Evolutionary conservation across 148 eudicot species (phyloP), one percentile per base, ranked within the genome.

Genomic region (Amaranthus cruentus): DNA sequence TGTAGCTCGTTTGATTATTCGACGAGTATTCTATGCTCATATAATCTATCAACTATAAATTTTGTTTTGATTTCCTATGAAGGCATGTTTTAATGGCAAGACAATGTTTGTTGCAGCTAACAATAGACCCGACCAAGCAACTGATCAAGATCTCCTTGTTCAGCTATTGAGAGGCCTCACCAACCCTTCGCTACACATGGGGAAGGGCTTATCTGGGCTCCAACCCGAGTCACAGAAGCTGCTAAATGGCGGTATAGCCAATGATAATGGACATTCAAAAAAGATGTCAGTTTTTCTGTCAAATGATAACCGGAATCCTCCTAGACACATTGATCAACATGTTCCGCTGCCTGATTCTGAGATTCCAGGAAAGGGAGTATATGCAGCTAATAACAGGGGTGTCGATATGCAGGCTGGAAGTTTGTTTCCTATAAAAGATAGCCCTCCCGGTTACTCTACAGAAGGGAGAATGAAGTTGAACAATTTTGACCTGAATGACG

Each of bases 401-500:
- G 72, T 63, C 38, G 65, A 65, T 47, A 50, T 69, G 71, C 84
- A 81, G 51, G 68, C 74, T 47, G 47, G 68, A 42, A 69, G 70
- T 67, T 63, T 55, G 57, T 72, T 81, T 75, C 83, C 80, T 1
- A 6, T 69, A n/a, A 84, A 87, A 75, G 83, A 76, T 72, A 77
- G 83, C 78, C 75, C 79, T 75, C 81, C 87, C 55, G 55, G 76
- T 28, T 69, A 76, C 72, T 81, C 78, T 54, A 66, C 72, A 60
- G 69, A 49, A n/a, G 84, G 84, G 64, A 84, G 66, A 77, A 81
- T 52, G 58, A 84, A 84, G 77, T 56, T 82, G 72, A 86, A 78
- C 72, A 80, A 80, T 68, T 81, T 93, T 66, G 98, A 93, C 81
- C 81, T 93, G 74, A 93, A 93, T 82, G 81, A 83, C 72, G 87